Evolutionary conservation across 441 rosid genomes (phyloP), one percentile per base, ranked within the genome.

Genomic region (Isatis lusitanica): DNA sequence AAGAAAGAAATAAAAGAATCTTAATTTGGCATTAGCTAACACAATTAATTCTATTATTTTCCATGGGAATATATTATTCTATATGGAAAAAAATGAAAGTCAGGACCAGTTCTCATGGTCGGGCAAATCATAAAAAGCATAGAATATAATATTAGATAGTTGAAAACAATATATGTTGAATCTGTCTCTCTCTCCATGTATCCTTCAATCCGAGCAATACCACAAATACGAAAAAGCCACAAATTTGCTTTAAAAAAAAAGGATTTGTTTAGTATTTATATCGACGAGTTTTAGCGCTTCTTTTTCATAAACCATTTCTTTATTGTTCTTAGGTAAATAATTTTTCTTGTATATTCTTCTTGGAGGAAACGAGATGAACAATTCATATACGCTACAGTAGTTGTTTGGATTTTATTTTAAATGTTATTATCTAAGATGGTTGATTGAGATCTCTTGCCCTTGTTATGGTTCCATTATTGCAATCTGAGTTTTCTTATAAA

Each of bases 401-500:
- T 69, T 5, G 58, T 70, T 70, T 55, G 39, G 42, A 8, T 36
- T 30, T 50, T 9, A 8, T 12, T 48, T 51, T 2, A 4, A 26
- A 62, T 36, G 51, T 48, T 63, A 53, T 16, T 75, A n/a, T n/a
- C n/a, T 1, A 69, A 46, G 38, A 46, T 31, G 39, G 5, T 10
- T 63, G 71, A 63, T 51, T 66, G 63, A 71, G 72, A 77, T 77
- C 80, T 77, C 68, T 58, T 39, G n/a, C 24, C 50, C 16, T 48
- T 70, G 79, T 55, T 70, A 21, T 74, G 55, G 42, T 65, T 65
- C 73, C 48, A 77, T 77, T 71, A 77, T 77, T 77, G 80, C 76
- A 71, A 58, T 65, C 68, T 66, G 57, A 71, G 39, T 50, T 71
- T 64, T 64, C 36, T 64, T 55, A 44, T 38, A 0, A 53, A 44